Evolutionary conservation across 805 yeast genomes (phyloP), one percentile per base, ranked within the genome.

Genomic region (Wickerhamomyces pijperi): DNA sequence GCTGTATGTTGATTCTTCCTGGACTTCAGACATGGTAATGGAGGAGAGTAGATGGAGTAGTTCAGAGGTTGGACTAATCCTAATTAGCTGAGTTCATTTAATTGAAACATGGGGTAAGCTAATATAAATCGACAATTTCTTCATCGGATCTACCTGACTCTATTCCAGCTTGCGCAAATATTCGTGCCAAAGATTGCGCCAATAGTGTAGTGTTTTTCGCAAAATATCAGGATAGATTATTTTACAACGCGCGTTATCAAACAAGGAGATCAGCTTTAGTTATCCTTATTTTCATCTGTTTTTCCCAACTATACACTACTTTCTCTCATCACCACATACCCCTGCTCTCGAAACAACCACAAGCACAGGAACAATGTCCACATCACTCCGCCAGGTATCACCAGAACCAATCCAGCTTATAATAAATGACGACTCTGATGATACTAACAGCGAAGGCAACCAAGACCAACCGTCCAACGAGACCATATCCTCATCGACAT

Each of bases 361-460:
- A n/a, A n/a, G n/a, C n/a, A n/a, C n/a, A n/a, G n/a, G n/a, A n/a
- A 21, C 23, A 21, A 31, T 31, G 33, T 7, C 17, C 12, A 31
- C 33, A 16, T 7, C 33, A 19, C 46, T 52, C 9, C 38, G 38
- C 18, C 47, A 45, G 19, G 46, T 65, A 25, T 55, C 65, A 3
- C 72, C 72, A 0, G 51, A 58, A 3, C 74, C 72, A 11, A 68
- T 68, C 6, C 53, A 52, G 32, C 42, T 68, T 36, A 53, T 21
- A 21, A 21, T 21, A 21, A 9, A 21, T 7, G 23, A 21, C 9
- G 23, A 21, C 9, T 21, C 23, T 9, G 23, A 58, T 11, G 63
- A 65, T 35, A 35, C 4, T 20, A 31, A 14, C 23, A 17, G n/a
- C 19, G 8, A 28, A 19, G 33, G 19, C 28, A 3, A 21, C 28